Conservation (phyloP, 495 filamentous ascomycete genomes). For the Penicillium taxi region DNA sequence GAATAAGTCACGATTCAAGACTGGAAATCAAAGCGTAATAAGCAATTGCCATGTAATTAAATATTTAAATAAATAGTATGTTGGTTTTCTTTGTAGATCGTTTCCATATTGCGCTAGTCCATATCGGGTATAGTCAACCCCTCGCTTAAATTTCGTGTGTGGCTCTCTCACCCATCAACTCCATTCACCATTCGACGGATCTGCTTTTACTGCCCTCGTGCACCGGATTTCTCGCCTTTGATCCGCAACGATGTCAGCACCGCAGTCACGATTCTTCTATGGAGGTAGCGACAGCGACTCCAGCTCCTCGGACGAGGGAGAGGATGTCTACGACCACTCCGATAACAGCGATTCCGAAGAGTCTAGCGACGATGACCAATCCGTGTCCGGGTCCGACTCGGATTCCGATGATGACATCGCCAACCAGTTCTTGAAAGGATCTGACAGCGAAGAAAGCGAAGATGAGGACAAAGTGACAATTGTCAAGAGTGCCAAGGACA, state of each 20-base stretch:
- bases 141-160: slow-evolving; percentile 50
- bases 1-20: too few species aligned
- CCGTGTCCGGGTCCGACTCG: slow-evolving; percentile 11
- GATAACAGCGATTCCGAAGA: slow-evolving; percentile 64
- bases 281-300: slow-evolving; percentile 79
- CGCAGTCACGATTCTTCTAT: slow-evolving; percentile 89
- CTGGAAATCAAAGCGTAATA: too few species aligned
- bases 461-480: slow-evolving; percentile 75
- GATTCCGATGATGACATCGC: slow-evolving; percentile 53
- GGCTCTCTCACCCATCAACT: slow-evolving; percentile 35
- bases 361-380: slow-evolving; percentile 56
- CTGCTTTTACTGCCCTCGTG: slow-evolving; percentile 20
- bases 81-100: background rate
- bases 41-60: too few species aligned
- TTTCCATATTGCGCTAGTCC: slow-evolving; percentile 17
- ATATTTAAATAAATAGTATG: too few species aligned
- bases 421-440: slow-evolving; percentile 73
- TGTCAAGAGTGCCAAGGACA: slow-evolving; percentile 96
- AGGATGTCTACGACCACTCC: slow-evolving; percentile 77
- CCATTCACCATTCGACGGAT: slow-evolving; percentile 29
- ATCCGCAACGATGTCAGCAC: slow-evolving; percentile 50
- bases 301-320: slow-evolving; percentile 74
- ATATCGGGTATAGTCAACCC: slow-evolving; percentile 34
- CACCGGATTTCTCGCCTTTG: slow-evolving; percentile 16
- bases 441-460: slow-evolving; percentile 74